Percentiles rank a stretch among this genome's conserved stretches.
Conservation (phyloP, 805 yeast species). For the Candida jianshihensis region DNA sequence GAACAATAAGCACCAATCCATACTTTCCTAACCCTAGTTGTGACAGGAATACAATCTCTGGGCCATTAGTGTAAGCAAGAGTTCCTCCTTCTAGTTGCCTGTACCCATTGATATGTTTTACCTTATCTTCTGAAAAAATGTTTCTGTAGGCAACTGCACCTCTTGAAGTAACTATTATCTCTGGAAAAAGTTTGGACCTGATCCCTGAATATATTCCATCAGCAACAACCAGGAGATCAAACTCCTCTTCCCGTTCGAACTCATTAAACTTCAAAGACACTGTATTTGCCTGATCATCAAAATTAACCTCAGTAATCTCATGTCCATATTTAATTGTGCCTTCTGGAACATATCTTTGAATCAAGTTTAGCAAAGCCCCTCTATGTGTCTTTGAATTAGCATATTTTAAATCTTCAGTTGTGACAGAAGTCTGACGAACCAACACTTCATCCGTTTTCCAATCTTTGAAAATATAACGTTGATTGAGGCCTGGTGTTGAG, state of each 20-base stretch:
- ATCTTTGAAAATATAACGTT: neutral
- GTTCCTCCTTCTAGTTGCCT: neutral
- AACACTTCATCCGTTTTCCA: neutral
- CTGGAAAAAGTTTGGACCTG: neutral
- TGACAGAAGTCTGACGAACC: neutral
- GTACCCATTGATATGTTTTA: neutral
- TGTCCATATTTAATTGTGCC: conserved; percentile 1
- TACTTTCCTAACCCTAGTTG: neutral
- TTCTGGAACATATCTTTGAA: neutral
- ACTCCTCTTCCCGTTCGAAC: neutral
- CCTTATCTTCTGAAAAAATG: neutral
- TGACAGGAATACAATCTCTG: neutral
- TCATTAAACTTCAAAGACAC: neutral
- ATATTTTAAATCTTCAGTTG: neutral
- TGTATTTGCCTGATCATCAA: neutral
- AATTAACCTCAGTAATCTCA: neutral
- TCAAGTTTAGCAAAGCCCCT: neutral
- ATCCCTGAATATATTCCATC: conserved; percentile 4
- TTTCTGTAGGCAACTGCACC: conserved; percentile 3
- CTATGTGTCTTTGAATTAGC: neutral
- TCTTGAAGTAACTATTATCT: neutral
- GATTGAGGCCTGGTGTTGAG: neutral
- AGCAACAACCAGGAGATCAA: conserved; percentile 2
- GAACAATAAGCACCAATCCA: conserved; percentile 1
- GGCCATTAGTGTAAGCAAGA: neutral